Base-by-base conservation (phyloP, 140 eudicot genomes). In the Bidens hawaiensis region DNA sequence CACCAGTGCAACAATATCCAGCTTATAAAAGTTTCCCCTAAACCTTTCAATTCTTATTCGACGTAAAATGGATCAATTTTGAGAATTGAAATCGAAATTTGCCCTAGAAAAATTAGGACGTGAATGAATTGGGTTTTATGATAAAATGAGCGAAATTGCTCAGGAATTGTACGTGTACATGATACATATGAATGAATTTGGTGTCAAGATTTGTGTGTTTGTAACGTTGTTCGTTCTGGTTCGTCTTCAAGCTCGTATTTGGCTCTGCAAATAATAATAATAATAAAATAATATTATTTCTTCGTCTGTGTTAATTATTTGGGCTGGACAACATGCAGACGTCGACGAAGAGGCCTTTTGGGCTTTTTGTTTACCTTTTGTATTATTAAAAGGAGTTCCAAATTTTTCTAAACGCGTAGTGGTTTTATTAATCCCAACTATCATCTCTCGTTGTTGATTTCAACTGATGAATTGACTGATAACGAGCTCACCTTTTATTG, bases 261-360 rank as follows among this genome's bases (percentile, higher is more conserved):
- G 63, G 38, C 58, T 55, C 62, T 56, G 62, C 62, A 55, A 31
- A n/a, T n/a, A n/a, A n/a, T n/a, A n/a, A n/a, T n/a, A n/a, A n/a
- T 72, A 75, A 72, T 10, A 38, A 9, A 75, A 76, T 50, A 72
- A 60, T 27, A 74, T 77, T 58, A 65, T 60, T 77, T 81, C n/a
- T n/a, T n/a, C n/a, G n/a, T 69, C 68, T 58, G 41, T 75, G 51
- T 67, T 45, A 6, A 18, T 22, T 51, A 27, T 56, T 68, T 84
- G 93, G 93, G 93, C 82, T 78, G 87, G 93, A 11, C n/a, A n/a
- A n/a, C 83, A 80, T 76, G 83, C 78, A 76, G 76, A 55, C 58
- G 60, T 26, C 34, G 88, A 57, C 1, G 81, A 31, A 34, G 69
- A 70, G 82, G 87, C 76, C 84, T 33, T 49, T n/a, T 55, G 62